Base-by-base conservation (phyloP, 2,329 filamentous ascomycete species). In the Pyricularia pennisetigena region DNA sequence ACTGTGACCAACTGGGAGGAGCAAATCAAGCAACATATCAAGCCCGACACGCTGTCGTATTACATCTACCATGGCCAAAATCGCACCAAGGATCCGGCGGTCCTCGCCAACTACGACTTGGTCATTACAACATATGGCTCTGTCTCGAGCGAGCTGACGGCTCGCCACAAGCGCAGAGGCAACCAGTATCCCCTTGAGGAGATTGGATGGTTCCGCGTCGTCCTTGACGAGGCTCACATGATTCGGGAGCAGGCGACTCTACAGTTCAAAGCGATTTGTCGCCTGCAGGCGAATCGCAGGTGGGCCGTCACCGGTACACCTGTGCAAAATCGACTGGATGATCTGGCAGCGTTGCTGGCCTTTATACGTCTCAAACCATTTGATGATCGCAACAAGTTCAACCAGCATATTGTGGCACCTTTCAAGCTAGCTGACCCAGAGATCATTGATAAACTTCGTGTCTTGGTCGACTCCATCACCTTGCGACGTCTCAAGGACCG, bases 221-320 rank as follows among this genome's bases (percentile, higher is more conserved):
- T 97, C 0, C 85, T 98, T 1, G 94, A 98, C 71, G 94, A 99
- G 78, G 95, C 94, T 0, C 95, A 99, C 76, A 91, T 91, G 78
- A 98, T 99, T 71, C 91, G 95, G 29, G 94, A 96, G 73, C 90
- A 92, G 71, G 86, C 83, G 3, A 94, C 93, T 0, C 82, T 91
- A 59, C 90, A 94, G 72, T 96, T 93, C 68, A 93, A 94, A 76
- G 92, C 92, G 3, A 92, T 95, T 24, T 94, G 93, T 71, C 86
- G 87, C 24, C 82, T 98, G 2, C 85, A 91, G 70, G 92, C 93
- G 2, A 86, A 91, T 74, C 88, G 94, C 35, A 89, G 94, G 41
- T 99, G 95, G 95, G 94, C 94, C 2, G 92, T 98, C n/a, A 98
- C 95, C 0, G 95, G 94, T 68, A 98, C 95, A 0, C 95, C 94